Conservation (phyloP, 305 asterid species). For the Vinca major region DNA sequence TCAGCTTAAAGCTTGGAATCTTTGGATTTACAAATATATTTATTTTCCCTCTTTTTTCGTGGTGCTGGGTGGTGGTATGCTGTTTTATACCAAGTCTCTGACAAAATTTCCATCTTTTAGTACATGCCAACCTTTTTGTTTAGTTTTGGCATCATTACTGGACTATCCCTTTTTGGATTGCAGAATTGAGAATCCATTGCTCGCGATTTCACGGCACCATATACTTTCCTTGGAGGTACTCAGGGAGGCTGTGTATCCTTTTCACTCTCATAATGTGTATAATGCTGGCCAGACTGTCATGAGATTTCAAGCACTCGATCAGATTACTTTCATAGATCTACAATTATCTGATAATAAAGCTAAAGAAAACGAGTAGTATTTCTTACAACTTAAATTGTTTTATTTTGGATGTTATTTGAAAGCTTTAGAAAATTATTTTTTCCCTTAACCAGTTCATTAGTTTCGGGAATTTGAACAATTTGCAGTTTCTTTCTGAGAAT, state of each 20-base stretch:
- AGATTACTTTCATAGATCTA: neutral
- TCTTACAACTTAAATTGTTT: slow-evolving; percentile 5
- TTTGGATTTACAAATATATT: neutral
- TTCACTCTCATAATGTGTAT: slow-evolving; percentile 6
- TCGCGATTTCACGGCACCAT: slow-evolving; percentile 58
- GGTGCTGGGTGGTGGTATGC: neutral
- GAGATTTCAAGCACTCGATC: too few relatives aligned
- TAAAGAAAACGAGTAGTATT: slow-evolving; percentile 7
- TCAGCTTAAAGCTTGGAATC: neutral
- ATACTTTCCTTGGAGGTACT: slow-evolving; percentile 91
- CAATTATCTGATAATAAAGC: neutral
- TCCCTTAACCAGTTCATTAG: slow-evolving; percentile 60
- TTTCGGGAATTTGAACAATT: slow-evolving; percentile 88
- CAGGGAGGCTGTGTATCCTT: slow-evolving; percentile 99
- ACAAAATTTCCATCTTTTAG: neutral
- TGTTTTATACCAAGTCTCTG: neutral
- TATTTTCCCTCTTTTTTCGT: neutral
- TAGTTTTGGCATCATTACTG: slow-evolving; percentile 10
- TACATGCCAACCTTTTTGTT: neutral
- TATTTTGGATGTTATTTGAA: slow-evolving; percentile 7
- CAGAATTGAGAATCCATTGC: slow-evolving; percentile 54
- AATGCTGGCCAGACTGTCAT: slow-evolving; percentile 1
- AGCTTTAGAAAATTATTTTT: slow-evolving; percentile 18
- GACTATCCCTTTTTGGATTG: slow-evolving; percentile 15
- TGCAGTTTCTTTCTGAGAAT: slow-evolving; percentile 93